Evolutionary conservation across 495 filamentous ascomycete species (phyloP).

Genomic region (Aspergillus cavernicola): DNA sequence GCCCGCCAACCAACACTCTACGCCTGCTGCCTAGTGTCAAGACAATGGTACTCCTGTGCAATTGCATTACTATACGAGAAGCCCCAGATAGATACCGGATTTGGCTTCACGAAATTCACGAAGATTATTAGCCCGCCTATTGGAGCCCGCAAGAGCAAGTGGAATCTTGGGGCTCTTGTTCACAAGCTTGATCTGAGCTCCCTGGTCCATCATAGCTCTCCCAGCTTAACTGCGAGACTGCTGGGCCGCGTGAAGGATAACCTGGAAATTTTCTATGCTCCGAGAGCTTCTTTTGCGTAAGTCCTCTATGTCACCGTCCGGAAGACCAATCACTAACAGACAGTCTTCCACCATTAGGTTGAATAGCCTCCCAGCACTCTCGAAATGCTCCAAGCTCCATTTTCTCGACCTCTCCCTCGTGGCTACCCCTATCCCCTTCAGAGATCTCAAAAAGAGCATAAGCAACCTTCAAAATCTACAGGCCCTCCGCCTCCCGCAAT

Average conservation of each 20-base stretch:
- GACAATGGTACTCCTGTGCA: constrained; percentile 61
- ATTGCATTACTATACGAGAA: constrained; percentile 53
- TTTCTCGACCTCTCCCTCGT: constrained; percentile 60
- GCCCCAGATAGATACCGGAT: constrained; percentile 46
- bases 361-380: constrained; percentile 60
- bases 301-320: constrained; percentile 9
- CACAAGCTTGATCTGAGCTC: constrained; percentile 52
- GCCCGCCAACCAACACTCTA: constrained; percentile 44
- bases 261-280: constrained; percentile 61
- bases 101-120: constrained; percentile 57
- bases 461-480: constrained; percentile 44
- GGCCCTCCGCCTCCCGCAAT: constrained; percentile 54
- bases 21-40: constrained; percentile 54
- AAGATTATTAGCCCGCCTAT: constrained; percentile 60
- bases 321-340: neutral
- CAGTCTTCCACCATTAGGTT: constrained; percentile 27
- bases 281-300: constrained; percentile 59
- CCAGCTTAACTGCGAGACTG: constrained; percentile 61
- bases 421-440: constrained; percentile 48
- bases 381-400: constrained; percentile 55
- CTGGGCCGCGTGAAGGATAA: constrained; percentile 55
- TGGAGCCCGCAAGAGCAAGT: constrained; percentile 51
- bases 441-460: constrained; percentile 51
- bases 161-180: constrained; percentile 54
- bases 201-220: constrained; percentile 63